Evolutionary conservation across 805 yeast species (phyloP).

Genomic region (Cyberlindnera suaveolens): DNA sequence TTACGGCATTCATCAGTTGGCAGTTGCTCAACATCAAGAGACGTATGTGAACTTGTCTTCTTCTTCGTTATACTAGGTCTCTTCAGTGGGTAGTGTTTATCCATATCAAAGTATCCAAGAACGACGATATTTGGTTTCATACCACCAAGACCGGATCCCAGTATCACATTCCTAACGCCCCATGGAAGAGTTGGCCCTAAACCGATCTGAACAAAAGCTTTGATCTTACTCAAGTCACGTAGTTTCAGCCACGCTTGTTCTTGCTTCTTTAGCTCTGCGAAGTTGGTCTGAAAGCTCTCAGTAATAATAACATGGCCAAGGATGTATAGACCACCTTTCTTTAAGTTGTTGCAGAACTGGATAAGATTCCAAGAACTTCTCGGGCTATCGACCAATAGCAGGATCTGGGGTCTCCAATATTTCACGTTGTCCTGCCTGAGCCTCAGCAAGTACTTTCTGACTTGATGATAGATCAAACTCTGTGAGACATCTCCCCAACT

Average conservation of each 20-base stretch:
- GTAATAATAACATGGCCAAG: constrained; percentile 85
- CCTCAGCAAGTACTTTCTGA: constrained; percentile 79
- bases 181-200: constrained; percentile 83
- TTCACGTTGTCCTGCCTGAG: constrained; percentile 89
- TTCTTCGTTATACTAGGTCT: constrained; percentile 4
- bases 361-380: constrained; percentile 88
- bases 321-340: constrained; percentile 91
- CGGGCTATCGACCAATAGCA: constrained; percentile 86
- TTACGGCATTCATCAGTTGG: constrained; percentile 78
- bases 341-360: constrained; percentile 87
- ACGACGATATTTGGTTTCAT: constrained; percentile 97
- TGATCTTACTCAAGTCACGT: constrained; percentile 69
- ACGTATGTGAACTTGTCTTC: constrained; percentile 10
- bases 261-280: constrained; percentile 64
- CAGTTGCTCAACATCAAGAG: constrained; percentile 35
- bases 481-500: constrained; percentile 99
- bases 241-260: constrained; percentile 78
- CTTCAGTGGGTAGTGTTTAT: constrained; percentile 23
- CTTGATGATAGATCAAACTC: constrained; percentile 91
- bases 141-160: constrained; percentile 97
- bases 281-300: constrained; percentile 55
- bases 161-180: constrained; percentile 89
- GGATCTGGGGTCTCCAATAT: constrained; percentile 96
- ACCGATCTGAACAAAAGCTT: constrained; percentile 92
- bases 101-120: constrained; percentile 76